A percentile compares a stretch with the other conserved stretches of the same genome.
Conservation (phyloP, 164 flowering plant species). For the Platanus orientalis region DNA sequence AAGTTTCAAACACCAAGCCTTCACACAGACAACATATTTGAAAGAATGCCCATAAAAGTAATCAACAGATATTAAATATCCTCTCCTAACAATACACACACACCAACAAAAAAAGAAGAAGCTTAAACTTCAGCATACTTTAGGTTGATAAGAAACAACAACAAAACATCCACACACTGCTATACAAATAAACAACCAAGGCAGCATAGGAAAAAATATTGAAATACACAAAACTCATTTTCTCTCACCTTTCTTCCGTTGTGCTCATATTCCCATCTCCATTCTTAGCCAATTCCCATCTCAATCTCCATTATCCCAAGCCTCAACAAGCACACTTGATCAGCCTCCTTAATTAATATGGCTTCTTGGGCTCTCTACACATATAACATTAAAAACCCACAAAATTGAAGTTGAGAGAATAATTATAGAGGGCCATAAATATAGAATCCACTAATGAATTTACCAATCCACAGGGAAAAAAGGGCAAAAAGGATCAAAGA, state of each 20-base stretch:
- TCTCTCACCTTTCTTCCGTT: slow-evolving; percentile 1
- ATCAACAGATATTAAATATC: neutral
- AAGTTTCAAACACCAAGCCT: slow-evolving; percentile 4
- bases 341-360: neutral
- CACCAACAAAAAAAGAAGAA: too few species aligned
- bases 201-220: too few species aligned
- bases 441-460: neutral
- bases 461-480: too few species aligned
- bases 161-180: too few species aligned
- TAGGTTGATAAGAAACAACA: neutral
- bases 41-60: neutral
- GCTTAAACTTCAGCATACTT: neutral
- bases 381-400: neutral
- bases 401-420: neutral
- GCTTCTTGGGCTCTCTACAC: neutral
- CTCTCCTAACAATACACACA: neutral
- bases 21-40: neutral
- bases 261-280: neutral
- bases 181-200: neutral
- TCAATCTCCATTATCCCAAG: neutral
- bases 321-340: neutral
- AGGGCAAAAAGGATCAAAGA: neutral
- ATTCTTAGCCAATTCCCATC: neutral
- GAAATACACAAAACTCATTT: neutral
- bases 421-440: too few species aligned